Evolutionary conservation across 2,329 filamentous ascomycete genomes (phyloP).

Genomic region (Fusarium sp.): DNA sequence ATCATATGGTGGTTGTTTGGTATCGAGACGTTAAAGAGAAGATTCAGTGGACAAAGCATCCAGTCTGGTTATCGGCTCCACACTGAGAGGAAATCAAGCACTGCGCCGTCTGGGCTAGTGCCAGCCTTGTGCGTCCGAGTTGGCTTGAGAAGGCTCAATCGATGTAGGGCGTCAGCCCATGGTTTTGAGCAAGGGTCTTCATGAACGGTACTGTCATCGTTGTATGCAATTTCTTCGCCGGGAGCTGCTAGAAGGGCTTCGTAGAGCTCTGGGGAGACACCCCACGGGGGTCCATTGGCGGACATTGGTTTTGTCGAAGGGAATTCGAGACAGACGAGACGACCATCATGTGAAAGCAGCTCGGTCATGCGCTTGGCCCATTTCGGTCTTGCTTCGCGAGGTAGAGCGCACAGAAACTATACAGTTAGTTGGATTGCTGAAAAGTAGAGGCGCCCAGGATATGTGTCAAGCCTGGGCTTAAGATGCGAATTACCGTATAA

Average conservation of each 20-base stretch:
- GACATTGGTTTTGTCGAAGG: slow-evolving; percentile 77
- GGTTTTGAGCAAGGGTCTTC: slow-evolving; percentile 56
- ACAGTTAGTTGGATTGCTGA: slow-evolving; percentile 27
- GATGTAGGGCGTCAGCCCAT: slow-evolving; percentile 54
- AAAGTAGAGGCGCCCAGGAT: slow-evolving; percentile 1
- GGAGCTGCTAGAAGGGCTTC: slow-evolving; percentile 77
- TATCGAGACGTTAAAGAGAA: slow-evolving; percentile 42
- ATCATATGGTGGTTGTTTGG: slow-evolving; percentile 43
- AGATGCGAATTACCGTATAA: slow-evolving; percentile 64
- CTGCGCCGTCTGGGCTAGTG: slow-evolving; percentile 58
- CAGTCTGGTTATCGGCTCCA: slow-evolving; percentile 57
- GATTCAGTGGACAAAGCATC: slow-evolving; percentile 8
- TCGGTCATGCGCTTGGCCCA: slow-evolving; percentile 67
- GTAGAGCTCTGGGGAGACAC: slow-evolving; percentile 76
- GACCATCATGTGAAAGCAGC: slow-evolving; percentile 62
- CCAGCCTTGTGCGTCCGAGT: slow-evolving; percentile 62
- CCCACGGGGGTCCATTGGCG: slow-evolving; percentile 79
- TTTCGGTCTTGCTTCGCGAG: slow-evolving; percentile 61
- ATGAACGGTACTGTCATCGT: slow-evolving; percentile 58
- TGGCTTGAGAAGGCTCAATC: slow-evolving; percentile 65
- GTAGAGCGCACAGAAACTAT: slow-evolving; percentile 73
- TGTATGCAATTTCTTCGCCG: slow-evolving; percentile 74
- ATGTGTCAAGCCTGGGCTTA: background rate
- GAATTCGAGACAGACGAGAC: slow-evolving; percentile 78
- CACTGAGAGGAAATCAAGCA: slow-evolving; percentile 66